Conservation (phyloP, 106 monocot genomes). For the Narthecium ossifragum region DNA sequence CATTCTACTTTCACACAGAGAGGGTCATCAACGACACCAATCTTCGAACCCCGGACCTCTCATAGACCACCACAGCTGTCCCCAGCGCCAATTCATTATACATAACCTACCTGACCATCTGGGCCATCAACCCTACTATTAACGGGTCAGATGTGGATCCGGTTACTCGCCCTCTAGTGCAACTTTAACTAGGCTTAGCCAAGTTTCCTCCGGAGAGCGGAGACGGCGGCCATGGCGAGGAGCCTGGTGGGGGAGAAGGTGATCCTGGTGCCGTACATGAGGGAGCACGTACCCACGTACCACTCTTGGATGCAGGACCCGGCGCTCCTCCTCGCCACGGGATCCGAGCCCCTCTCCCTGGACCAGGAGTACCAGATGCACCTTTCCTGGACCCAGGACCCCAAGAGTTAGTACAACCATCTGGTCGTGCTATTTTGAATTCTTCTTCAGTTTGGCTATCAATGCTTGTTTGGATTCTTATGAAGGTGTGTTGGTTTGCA, state of each 20-base stretch:
- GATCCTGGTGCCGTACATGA: conserved; percentile 83
- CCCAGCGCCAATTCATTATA: too few species aligned
- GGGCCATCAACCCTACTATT: too few species aligned
- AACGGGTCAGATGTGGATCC: too few species aligned
- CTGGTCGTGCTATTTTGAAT: neutral
- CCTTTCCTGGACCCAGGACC: conserved; percentile 59
- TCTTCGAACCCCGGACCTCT: too few species aligned
- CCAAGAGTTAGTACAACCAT: conserved; percentile 35
- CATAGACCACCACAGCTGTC: too few species aligned
- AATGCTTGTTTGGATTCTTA: too few species aligned
- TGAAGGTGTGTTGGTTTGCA: conserved; percentile 13
- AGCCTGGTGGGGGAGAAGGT: conserved; percentile 68
- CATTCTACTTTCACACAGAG: too few species aligned
- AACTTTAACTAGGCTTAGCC: too few species aligned
- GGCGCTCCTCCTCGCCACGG: conserved; percentile 75
- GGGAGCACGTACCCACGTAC: conserved; percentile 85
- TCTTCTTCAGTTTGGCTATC: neutral
- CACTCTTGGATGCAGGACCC: conserved; percentile 94
- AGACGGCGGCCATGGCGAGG: neutral
- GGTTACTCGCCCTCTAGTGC: too few species aligned
- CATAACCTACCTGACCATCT: too few species aligned
- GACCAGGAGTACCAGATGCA: conserved; percentile 72
- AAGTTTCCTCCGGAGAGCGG: neutral
- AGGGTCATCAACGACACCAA: too few species aligned
- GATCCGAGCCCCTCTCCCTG: conserved; percentile 79